Evolutionary conservation across 306 rosid genomes (phyloP).

Genomic region (Corylus heterophylla): DNA sequence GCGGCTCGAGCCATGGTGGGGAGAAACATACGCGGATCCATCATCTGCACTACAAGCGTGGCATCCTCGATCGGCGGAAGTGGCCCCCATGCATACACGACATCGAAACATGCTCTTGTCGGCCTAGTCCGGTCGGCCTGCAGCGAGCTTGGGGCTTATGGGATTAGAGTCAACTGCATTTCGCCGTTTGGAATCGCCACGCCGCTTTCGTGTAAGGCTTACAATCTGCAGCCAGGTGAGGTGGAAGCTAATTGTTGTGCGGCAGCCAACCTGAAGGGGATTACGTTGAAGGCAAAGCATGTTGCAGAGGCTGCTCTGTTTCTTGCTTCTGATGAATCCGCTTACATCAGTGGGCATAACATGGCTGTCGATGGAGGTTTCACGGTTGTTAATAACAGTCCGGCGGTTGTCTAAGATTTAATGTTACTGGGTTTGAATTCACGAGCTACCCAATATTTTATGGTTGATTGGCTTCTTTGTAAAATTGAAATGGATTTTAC

Average conservation of each 20-base stretch:
- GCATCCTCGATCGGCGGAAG: conserved; percentile 65
- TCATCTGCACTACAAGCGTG: conserved; percentile 81
- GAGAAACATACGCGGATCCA: conserved; percentile 47
- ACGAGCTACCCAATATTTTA: not conserved
- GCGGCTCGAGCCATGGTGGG: conserved; percentile 75
- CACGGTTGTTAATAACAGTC: conserved; percentile 47
- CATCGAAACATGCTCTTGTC: conserved; percentile 67
- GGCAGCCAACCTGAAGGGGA: conserved; percentile 64
- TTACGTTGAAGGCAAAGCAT: conserved; percentile 67
- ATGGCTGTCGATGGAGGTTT: conserved; percentile 85
- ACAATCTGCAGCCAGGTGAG: conserved; percentile 42
- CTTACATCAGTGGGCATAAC: conserved; percentile 76
- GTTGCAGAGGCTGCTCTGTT: conserved; percentile 80
- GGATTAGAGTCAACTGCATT: conserved; percentile 78
- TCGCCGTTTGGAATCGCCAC: conserved; percentile 91
- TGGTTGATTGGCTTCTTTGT: not conserved
- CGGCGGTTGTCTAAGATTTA: conserved; percentile 16
- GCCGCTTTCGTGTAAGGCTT: conserved; percentile 59
- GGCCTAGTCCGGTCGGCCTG: conserved; percentile 73
- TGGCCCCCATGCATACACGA: conserved; percentile 65
- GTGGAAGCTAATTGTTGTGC: conserved; percentile 47
- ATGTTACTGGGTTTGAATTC: not conserved
- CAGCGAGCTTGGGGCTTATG: conserved; percentile 70
- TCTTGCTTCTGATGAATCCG: conserved; percentile 80
- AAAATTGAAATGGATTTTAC: not conserved